These are phyloP conservation scores for Dispira simplex DNA, from an alignment of 192 early-diverging fungal species.

Conservation along the genomic window DNA sequence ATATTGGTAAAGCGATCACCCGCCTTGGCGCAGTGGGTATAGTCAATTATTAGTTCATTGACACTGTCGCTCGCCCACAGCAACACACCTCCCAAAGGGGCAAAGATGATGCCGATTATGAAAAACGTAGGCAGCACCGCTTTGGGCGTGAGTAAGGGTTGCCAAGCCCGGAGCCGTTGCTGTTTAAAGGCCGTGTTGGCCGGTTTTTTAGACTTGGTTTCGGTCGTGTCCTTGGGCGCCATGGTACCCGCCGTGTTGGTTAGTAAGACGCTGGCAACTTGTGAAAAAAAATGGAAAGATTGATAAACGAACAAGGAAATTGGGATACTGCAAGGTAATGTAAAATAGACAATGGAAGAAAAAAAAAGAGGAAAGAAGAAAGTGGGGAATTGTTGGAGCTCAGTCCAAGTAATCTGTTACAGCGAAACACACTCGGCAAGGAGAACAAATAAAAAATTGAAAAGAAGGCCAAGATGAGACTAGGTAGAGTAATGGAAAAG, in stretches of 20 bases:
- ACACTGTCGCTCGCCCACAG: slow-evolving; percentile 79
- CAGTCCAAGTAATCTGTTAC: too few relatives aligned
- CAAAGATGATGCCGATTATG: slow-evolving; percentile 83
- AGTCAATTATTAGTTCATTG: slow-evolving; percentile 81
- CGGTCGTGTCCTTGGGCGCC: neutral
- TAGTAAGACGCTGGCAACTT: too few relatives aligned
- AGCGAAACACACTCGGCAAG: too few relatives aligned
- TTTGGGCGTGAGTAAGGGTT: slow-evolving; percentile 96
- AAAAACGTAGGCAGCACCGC: slow-evolving; percentile 95
- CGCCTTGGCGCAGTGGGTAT: slow-evolving; percentile 62
- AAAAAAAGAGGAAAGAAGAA: too few relatives aligned
- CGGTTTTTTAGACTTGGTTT: slow-evolving; percentile 38
- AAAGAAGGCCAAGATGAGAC: too few relatives aligned
- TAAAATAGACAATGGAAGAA: too few relatives aligned
- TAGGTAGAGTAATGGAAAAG: too few relatives aligned
- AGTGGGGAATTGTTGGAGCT: too few relatives aligned
- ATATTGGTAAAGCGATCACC: slow-evolving; percentile 11
- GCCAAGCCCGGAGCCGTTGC: slow-evolving; percentile 98
- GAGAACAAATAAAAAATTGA: too few relatives aligned
- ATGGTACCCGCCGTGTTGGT: neutral
- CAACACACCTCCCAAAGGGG: slow-evolving; percentile 85
- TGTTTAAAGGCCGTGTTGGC: slow-evolving; percentile 97
- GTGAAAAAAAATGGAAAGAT: too few relatives aligned
- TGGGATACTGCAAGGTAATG: too few relatives aligned
- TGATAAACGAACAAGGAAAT: too few relatives aligned